These are phyloP conservation scores for Pontederia crassipes DNA, from an alignment of 176 grass and related monocot species.

Conservation along the genomic window DNA sequence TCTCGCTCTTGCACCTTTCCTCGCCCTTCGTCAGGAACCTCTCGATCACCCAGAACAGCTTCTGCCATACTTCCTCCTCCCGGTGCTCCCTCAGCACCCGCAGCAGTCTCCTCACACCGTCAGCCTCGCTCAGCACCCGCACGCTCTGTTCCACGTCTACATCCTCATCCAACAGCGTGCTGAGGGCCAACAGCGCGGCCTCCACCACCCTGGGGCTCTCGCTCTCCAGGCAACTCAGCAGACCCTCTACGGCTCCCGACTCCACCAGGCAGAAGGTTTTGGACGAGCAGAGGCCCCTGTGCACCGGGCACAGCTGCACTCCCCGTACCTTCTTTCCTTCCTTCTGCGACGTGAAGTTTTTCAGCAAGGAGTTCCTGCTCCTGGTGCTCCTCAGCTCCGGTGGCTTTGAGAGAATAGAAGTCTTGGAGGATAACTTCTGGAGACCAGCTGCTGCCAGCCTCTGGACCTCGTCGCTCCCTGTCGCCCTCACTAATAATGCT, in stretches of 20 bases:
- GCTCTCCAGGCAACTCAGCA: constrained; percentile 51
- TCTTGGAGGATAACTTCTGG: constrained; percentile 60
- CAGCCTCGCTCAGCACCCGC: constrained; percentile 36
- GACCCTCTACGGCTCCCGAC: constrained; percentile 46
- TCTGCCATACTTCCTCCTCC: constrained; percentile 30
- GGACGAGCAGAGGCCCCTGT: constrained; percentile 39
- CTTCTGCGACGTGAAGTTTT: constrained; percentile 1
- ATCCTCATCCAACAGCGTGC: constrained; percentile 56
- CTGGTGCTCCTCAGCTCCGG: constrained; percentile 22
- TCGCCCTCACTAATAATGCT: constrained; percentile 43
- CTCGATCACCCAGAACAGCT: constrained; percentile 73
- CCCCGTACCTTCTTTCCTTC: background rate
- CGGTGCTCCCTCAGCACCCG: constrained; percentile 55
- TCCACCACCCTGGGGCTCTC: constrained; percentile 46
- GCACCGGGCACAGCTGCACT: constrained; percentile 44
- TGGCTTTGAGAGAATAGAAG: constrained; percentile 34
- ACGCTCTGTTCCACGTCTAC: constrained; percentile 54
- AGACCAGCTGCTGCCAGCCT: constrained; percentile 52
- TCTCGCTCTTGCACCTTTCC: constrained; percentile 39
- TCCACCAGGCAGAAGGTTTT: constrained; percentile 69
- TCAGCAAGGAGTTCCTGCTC: constrained; percentile 53
- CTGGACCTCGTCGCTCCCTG: constrained; percentile 67
- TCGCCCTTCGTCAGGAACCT: constrained; percentile 53
- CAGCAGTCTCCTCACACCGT: constrained; percentile 39
- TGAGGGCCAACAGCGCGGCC: constrained; percentile 49